Conservation (phyloP, 805 yeast species). For the Millerago galiae region DNA sequence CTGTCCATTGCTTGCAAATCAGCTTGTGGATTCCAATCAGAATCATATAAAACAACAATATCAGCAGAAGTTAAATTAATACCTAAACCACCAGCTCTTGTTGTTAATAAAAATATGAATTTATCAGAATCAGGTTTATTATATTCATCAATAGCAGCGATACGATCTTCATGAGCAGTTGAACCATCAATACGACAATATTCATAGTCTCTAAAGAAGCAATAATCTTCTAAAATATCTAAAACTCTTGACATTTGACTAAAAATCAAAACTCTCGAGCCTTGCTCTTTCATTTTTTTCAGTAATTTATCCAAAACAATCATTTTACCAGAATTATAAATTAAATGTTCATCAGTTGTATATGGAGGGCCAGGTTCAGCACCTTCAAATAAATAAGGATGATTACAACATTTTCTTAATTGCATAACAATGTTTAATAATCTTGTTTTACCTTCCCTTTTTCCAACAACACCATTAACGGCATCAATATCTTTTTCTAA, state of each 20-base stretch:
- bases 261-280: constrained; percentile 86
- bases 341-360: constrained; percentile 91
- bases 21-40: constrained; percentile 98
- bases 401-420: constrained; percentile 92
- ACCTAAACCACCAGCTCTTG: constrained; percentile 97
- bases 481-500: constrained; percentile 93
- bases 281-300: constrained; percentile 62
- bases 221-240: constrained; percentile 90
- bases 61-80: constrained; percentile 91
- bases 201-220: constrained; percentile 73
- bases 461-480: constrained; percentile 92
- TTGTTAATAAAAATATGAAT: constrained; percentile 79
- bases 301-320: constrained; percentile 78
- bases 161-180: constrained; percentile 88
- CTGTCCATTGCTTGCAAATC: constrained; percentile 98
- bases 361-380: constrained; percentile 99
- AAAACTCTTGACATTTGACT: constrained; percentile 90
- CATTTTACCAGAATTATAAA: constrained; percentile 89
- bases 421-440: constrained; percentile 94
- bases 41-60: constrained; percentile 79
- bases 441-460: constrained; percentile 87
- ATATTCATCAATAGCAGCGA: constrained; percentile 87
- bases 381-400: constrained; percentile 96
- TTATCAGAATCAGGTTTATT: constrained; percentile 77
- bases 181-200: constrained; percentile 94